Evolutionary conservation across 2,329 filamentous ascomycete species (phyloP), one percentile per base, ranked within the genome.

Genomic region (Verticillium longisporum): DNA sequence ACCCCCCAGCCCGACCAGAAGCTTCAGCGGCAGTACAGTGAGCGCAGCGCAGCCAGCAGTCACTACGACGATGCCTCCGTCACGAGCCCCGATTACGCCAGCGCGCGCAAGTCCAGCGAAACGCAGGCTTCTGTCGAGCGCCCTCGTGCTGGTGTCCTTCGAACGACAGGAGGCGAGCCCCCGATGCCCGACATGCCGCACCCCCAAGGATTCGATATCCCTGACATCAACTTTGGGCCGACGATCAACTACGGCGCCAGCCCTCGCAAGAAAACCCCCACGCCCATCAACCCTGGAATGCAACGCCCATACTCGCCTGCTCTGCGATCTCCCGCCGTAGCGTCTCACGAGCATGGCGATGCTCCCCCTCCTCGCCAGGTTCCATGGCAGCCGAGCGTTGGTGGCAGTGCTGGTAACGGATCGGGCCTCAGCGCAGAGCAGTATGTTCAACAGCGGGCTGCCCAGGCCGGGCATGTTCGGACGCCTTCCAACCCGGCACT

Each of bases 151-250:
- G 93, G 93, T 57, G 87, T 93, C 6, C 78, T 94, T 71, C 92
- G 89, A 71, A 92, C 89, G 1, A 87, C 93, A 11, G 78, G 79
- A n/a, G 68, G 70, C 3, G 74, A 77, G 1, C 68, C 68, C 7
- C 68, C 68, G 41, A 64, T 60, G 33, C 67, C 55, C 9, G 50
- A 13, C 38, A 59, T 53, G 61, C 62, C 64, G 53, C 62, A 61
- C 53, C 62, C 62, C 58, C 57, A 71, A 0, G 70, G 77, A 14
- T 79, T 83, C 31, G 81, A 85, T 61, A 86, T 96, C 63, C 91
- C 91, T 1, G 77, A 82, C 4, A 84, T 97, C 64, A 88, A 97
- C 72, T 97, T 97, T 74, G 94, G 94, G 0, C 91, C 88, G 6
- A 97, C 93, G 0, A 77, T 91, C 67, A 88, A 89, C 62, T 88